A percentile compares a stretch with the other conserved stretches of the same genome.
Conservation (phyloP, 2,329 filamentous ascomycete species). For the Penicillium rolfsii region DNA sequence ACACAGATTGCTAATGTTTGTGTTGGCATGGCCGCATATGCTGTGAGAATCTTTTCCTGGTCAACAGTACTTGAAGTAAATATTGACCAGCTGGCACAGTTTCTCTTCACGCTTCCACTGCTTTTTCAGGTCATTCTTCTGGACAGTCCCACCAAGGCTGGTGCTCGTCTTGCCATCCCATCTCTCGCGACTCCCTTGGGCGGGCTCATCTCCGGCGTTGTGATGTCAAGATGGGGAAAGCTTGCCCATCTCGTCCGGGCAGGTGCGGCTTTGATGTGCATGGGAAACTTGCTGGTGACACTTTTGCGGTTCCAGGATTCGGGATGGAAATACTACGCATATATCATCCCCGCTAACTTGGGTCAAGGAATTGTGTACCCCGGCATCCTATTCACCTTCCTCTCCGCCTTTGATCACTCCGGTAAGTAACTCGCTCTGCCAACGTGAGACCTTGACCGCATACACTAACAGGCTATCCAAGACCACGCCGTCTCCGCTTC, state of each 20-base stretch:
- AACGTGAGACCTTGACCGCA: no score
- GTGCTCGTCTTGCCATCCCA: slow-evolving; percentile 50
- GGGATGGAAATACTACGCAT: slow-evolving; percentile 51
- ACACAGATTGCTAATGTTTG: slow-evolving; percentile 64
- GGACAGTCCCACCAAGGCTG: slow-evolving; percentile 51
- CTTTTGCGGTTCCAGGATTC: slow-evolving; percentile 48
- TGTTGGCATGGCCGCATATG: slow-evolving; percentile 64
- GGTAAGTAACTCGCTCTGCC: slow-evolving; percentile 46
- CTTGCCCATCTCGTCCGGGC: slow-evolving; percentile 46
- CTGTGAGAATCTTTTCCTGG: slow-evolving; percentile 48
- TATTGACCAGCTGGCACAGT: slow-evolving; percentile 30
- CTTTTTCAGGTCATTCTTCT: slow-evolving; percentile 49
- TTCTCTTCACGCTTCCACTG: slow-evolving; percentile 53
- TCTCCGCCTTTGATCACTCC: slow-evolving; percentile 65
- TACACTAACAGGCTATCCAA: slow-evolving; percentile 28
- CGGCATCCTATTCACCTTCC: slow-evolving; percentile 61
- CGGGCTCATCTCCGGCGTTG: slow-evolving; percentile 49
- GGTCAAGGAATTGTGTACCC: slow-evolving; percentile 54
- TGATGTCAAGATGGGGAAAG: slow-evolving; percentile 54
- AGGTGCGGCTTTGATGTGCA: slow-evolving; percentile 49
- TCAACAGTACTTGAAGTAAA: no score
- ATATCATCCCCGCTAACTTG: slow-evolving; percentile 51
- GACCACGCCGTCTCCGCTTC: slow-evolving; percentile 67
- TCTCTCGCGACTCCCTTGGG: slow-evolving; percentile 52
- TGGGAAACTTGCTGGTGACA: slow-evolving; percentile 49